Conservation (phyloP, 140 eudicot genomes). For the Oenanthe javanica region DNA sequence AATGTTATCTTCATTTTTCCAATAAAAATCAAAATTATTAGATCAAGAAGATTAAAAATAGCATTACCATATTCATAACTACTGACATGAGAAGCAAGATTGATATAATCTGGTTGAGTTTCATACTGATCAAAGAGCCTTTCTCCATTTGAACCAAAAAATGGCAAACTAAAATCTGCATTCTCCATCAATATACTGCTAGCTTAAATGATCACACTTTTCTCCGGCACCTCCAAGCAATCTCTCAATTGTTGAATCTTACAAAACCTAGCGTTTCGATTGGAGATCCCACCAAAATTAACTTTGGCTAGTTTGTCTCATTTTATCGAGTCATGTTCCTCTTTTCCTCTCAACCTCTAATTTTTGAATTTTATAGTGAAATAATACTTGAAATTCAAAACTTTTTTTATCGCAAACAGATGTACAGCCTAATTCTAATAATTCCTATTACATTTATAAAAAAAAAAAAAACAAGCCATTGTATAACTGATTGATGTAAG, state of each 20-base stretch:
- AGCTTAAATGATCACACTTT: slow-evolving; percentile 18
- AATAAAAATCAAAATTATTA: background rate
- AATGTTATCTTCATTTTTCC: too few relatives aligned
- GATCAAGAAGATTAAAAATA: too few relatives aligned
- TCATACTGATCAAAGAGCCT: slow-evolving; percentile 17
- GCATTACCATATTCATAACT: background rate
- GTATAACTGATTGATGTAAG: too few relatives aligned
- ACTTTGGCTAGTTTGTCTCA: slow-evolving; percentile 6
- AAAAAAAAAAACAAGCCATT: too few relatives aligned
- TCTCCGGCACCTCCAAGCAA: slow-evolving; percentile 27
- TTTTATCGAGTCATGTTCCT: slow-evolving; percentile 2
- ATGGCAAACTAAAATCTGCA: background rate
- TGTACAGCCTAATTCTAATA: too few relatives aligned
- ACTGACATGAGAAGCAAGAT: background rate
- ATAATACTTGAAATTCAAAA: too few relatives aligned
- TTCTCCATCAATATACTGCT: slow-evolving; percentile 23
- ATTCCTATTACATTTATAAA: too few relatives aligned
- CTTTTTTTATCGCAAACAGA: too few relatives aligned
- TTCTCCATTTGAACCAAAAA: slow-evolving; percentile 15
- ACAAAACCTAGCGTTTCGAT: slow-evolving; percentile 16
- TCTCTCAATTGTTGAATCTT: slow-evolving; percentile 29
- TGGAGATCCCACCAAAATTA: slow-evolving; percentile 9
- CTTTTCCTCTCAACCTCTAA: too few relatives aligned
- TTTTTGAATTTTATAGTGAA: too few relatives aligned
- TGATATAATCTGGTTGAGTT: background rate